phyloP scores from a whole-genome alignment of 441 rosid species.

The Adansonia gregorii region DNA sequence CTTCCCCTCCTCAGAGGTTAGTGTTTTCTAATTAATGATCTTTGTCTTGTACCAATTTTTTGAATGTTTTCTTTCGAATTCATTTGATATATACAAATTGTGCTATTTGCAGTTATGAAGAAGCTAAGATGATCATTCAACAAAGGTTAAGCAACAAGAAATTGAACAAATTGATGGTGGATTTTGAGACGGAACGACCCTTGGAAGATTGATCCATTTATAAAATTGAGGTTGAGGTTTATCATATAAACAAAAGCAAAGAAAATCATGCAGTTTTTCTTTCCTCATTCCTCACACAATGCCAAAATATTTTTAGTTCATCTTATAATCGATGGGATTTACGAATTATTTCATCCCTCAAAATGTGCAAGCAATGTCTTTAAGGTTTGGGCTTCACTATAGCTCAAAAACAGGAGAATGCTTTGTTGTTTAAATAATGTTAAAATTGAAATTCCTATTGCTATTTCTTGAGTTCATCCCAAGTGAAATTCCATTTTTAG shows the following conservation, averaged over 20 bases:
- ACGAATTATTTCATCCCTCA: neutral
- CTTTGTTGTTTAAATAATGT: neutral
- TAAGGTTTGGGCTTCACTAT: neutral
- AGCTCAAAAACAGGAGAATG: neutral
- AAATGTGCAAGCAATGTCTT: neutral
- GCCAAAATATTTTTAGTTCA: neutral
- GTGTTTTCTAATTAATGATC: neutral
- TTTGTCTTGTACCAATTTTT: too few species aligned
- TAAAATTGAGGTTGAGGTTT: neutral
- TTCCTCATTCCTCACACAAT: neutral
- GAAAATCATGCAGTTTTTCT: neutral
- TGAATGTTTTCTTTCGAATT: neutral
- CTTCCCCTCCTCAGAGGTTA: slow-evolving; percentile 43
- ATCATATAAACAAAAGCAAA: neutral
- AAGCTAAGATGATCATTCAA: slow-evolving; percentile 41
- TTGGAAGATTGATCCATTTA: neutral
- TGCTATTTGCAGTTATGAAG: slow-evolving; percentile 33
- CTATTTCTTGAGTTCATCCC: neutral
- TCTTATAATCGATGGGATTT: neutral
- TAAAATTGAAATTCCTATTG: neutral
- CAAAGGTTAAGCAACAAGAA: slow-evolving; percentile 63
- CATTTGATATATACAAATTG: neutral
- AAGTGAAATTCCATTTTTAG: neutral
- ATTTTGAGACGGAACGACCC: slow-evolving; percentile 27
- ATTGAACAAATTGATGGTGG: slow-evolving; percentile 57